phyloP scores from a whole-genome alignment of 2,329 filamentous ascomycete species.

The Dothidotthia symphoricarpi region DNA sequence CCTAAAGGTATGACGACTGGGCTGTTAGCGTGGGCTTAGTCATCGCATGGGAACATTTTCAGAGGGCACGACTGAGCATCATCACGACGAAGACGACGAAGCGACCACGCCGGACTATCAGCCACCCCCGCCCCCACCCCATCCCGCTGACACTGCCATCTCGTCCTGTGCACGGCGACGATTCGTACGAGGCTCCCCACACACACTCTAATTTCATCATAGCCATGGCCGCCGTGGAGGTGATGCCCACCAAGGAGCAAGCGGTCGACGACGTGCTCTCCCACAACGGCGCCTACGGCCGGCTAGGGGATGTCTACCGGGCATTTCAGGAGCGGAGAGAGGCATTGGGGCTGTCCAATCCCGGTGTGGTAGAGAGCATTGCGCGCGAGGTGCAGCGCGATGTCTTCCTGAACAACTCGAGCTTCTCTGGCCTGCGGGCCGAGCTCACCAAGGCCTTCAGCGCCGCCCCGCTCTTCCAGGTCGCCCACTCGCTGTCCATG shows the following conservation, averaged over 20 bases:
- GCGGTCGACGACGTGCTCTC: constrained; percentile 61
- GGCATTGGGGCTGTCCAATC: constrained; percentile 85
- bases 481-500: constrained; percentile 95
- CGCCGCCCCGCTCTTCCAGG: constrained; percentile 89
- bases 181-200: constrained; percentile 7
- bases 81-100: constrained; percentile 9
- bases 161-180: constrained; percentile 13
- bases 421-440: constrained; percentile 93
- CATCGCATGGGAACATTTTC: constrained; percentile 1
- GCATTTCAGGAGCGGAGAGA: constrained; percentile 83
- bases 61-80: no score
- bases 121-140: constrained; percentile 13
- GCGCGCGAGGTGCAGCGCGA: constrained; percentile 92
- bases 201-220: constrained; percentile 7
- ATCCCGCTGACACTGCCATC: constrained; percentile 19
- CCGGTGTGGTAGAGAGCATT: constrained; percentile 86
- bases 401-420: constrained; percentile 93
- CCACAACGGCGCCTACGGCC: constrained; percentile 71
- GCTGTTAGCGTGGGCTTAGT: constrained; percentile 2
- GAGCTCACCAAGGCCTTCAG: constrained; percentile 97
- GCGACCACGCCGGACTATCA: constrained; percentile 20
- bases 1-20: constrained; percentile 6
- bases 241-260: constrained; percentile 35
- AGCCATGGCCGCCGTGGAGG: constrained; percentile 30
- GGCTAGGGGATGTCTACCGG: constrained; percentile 73